Percentiles rank a stretch among this genome's conserved stretches.
Conservation (phyloP, 495 filamentous ascomycete species). For the Penicillium pancosmium region DNA sequence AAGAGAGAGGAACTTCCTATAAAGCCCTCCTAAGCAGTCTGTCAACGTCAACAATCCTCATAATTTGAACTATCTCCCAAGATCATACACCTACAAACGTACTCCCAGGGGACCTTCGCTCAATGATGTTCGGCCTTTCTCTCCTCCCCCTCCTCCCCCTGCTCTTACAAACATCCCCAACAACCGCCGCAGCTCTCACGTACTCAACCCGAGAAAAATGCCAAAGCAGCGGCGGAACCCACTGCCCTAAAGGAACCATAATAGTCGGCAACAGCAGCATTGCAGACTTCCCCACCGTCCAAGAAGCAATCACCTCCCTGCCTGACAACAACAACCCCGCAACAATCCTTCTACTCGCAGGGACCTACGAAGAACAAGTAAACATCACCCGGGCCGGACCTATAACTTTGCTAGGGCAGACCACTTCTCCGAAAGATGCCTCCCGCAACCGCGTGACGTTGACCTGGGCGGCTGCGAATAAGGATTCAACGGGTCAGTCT, state of each 20-base stretch:
- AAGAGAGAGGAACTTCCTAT: not conserved
- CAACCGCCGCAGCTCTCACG: not conserved
- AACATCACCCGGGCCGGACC: conserved; percentile 62
- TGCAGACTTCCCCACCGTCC: conserved; percentile 52
- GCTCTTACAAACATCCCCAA: conserved; percentile 6
- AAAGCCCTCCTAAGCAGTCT: not conserved
- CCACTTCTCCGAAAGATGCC: conserved; percentile 37
- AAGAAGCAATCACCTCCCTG: conserved; percentile 55
- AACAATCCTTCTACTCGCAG: conserved; percentile 57
- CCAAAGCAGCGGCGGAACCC: conserved; percentile 23
- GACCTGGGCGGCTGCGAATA: conserved; percentile 51
- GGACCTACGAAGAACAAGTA: conserved; percentile 60
- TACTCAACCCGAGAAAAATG: conserved; percentile 11
- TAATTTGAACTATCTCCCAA: not conserved
- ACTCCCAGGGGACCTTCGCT: not conserved
- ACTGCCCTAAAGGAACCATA: conserved; percentile 53
- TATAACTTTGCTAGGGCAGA: conserved; percentile 58
- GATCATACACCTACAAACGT: not conserved
- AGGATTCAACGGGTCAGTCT: conserved; percentile 40
- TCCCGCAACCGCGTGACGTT: conserved; percentile 51
- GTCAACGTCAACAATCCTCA: too few relatives aligned
- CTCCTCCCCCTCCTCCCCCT: conserved; percentile 16
- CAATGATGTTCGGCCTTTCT: not conserved
- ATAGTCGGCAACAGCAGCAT: conserved; percentile 39
- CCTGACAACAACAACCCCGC: conserved; percentile 51